Percentiles rank a stretch among this genome's conserved stretches.
These are phyloP conservation scores for Ophiostoma tasmaniense DNA, from an alignment of 2,329 filamentous ascomycete species.

Conservation along the genomic window DNA sequence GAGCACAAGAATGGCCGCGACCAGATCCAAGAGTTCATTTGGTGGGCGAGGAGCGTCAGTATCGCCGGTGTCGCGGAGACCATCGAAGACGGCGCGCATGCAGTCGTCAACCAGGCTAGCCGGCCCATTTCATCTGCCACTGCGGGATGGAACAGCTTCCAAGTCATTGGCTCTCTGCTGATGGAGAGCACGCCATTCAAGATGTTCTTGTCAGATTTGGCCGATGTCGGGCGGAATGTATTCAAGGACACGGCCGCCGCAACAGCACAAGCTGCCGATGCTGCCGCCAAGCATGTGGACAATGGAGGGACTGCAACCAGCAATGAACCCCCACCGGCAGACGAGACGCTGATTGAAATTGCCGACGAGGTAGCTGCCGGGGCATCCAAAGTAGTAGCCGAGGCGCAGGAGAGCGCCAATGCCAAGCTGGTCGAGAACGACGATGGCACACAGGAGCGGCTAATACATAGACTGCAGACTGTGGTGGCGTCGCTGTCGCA, in stretches of 20 bases:
- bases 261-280: slow-evolving; percentile 64
- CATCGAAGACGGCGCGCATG: slow-evolving; percentile 24
- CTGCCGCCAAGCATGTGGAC: slow-evolving; percentile 65
- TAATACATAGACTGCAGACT: slow-evolving; percentile 68
- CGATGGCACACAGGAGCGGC: slow-evolving; percentile 44
- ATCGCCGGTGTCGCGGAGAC: slow-evolving; percentile 53
- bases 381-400: slow-evolving; percentile 42
- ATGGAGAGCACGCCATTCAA: slow-evolving; percentile 87
- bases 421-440: slow-evolving; percentile 68
- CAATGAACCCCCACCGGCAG: not conserved
- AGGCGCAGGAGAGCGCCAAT: slow-evolving; percentile 60
- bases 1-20: slow-evolving; percentile 74
- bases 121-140: slow-evolving; percentile 59
- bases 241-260: slow-evolving; percentile 80
- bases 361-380: slow-evolving; percentile 46
- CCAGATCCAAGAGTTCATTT: slow-evolving; percentile 85
- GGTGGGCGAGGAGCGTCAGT: slow-evolving; percentile 61
- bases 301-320: not conserved
- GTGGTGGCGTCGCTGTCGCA: slow-evolving; percentile 66
- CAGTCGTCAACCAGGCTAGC: not conserved
- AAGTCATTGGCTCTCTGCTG: slow-evolving; percentile 74
- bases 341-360: slow-evolving; percentile 45
- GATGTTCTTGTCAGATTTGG: slow-evolving; percentile 72
- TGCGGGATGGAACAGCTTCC: slow-evolving; percentile 52
- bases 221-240: slow-evolving; percentile 70